These are phyloP conservation scores for Leccinum subtestaceum DNA, from an alignment of 768 basidiomycete species.

Conservation along the genomic window DNA sequence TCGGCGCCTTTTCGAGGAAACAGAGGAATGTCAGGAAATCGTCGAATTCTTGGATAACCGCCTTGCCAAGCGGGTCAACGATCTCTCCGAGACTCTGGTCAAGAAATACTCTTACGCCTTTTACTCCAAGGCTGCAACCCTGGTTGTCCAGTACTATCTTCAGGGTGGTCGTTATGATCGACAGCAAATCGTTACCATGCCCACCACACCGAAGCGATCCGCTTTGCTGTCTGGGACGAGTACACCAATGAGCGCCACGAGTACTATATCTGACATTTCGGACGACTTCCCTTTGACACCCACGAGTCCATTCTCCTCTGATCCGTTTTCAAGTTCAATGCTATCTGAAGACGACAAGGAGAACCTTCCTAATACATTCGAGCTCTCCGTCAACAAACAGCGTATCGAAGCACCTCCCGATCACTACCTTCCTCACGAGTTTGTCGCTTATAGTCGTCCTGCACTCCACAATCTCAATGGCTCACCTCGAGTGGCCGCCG, in stretches of 20 bases:
- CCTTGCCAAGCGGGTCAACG: constrained; percentile 84
- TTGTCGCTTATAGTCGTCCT: constrained; percentile 73
- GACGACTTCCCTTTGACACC: constrained; percentile 86
- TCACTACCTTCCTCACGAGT: constrained; percentile 79
- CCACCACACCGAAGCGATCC: constrained; percentile 56
- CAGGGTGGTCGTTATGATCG: constrained; percentile 74
- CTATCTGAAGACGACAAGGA: constrained; percentile 76
- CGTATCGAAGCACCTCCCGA: constrained; percentile 66
- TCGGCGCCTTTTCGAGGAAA: constrained; percentile 79
- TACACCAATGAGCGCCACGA: constrained; percentile 75
- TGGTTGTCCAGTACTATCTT: constrained; percentile 92
- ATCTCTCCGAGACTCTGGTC: constrained; percentile 91
- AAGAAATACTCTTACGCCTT: constrained; percentile 98
- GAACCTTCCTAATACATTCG: constrained; percentile 68
- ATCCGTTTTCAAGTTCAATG: constrained; percentile 55
- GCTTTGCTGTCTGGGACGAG: constrained; percentile 47
- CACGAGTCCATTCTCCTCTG: constrained; percentile 55
- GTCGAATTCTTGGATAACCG: constrained; percentile 84
- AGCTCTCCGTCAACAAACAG: constrained; percentile 71
- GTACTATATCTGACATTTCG: constrained; percentile 69
- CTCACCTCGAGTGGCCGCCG: constrained; percentile 50
- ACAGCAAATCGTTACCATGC: constrained; percentile 47
- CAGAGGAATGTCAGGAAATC: constrained; percentile 78
- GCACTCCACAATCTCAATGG: constrained; percentile 78
- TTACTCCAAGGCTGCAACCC: constrained; percentile 93